These are phyloP conservation scores for Caryopteris hybrid DNA, from an alignment of 305 asterid genomes.

Conservation along the genomic window DNA sequence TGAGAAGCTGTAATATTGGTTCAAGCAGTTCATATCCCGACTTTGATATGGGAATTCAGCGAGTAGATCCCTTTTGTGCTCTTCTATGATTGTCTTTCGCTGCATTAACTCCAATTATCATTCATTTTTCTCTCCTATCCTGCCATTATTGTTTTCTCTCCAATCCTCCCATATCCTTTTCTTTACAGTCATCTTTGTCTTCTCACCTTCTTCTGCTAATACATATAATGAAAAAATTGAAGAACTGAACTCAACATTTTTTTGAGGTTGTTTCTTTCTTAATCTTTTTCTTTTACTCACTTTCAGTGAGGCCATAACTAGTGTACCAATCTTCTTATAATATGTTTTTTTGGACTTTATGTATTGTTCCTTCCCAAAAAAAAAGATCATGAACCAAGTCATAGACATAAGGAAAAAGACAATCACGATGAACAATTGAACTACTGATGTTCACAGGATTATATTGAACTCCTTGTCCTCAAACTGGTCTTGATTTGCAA, in stretches of 20 bases:
- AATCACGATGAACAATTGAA: background rate
- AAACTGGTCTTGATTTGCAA: background rate
- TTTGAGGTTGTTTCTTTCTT: background rate
- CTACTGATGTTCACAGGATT: background rate
- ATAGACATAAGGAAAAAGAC: background rate
- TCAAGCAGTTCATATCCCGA: background rate
- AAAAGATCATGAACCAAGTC: background rate
- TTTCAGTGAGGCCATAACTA: background rate
- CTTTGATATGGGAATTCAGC: background rate
- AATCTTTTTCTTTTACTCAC: background rate
- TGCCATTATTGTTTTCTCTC: background rate
- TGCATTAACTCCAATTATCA: background rate
- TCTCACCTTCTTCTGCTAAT: constrained; percentile 15
- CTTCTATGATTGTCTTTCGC: background rate
- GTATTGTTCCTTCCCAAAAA: background rate
- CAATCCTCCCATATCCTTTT: background rate
- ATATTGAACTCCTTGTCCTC: background rate
- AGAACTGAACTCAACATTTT: background rate
- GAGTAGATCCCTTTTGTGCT: background rate
- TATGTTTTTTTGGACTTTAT: background rate
- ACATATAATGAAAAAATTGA: background rate
- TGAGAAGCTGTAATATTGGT: background rate
- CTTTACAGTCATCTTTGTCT: background rate
- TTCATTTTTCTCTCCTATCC: background rate
- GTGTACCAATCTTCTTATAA: background rate